Evolutionary conservation across 805 yeast genomes (phyloP).

Genomic region (Teunomyces panamensis): DNA sequence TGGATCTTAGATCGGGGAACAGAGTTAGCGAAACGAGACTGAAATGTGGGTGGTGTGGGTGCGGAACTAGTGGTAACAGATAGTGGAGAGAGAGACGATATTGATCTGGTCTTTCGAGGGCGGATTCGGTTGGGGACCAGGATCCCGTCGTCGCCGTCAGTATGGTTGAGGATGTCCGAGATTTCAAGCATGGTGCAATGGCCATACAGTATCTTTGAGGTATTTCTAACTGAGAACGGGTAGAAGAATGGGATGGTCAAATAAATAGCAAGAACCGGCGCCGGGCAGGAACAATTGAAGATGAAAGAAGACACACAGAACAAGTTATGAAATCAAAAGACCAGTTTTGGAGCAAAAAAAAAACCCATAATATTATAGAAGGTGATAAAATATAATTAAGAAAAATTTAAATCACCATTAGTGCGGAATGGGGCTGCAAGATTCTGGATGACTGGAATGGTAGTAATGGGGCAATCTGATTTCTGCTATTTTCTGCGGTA

Average conservation of each 20-base stretch:
- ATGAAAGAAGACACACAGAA: neutral
- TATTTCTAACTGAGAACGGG: neutral
- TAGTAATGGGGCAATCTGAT: neutral
- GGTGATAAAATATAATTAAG: conserved; percentile 1
- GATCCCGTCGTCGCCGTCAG: conserved; percentile 3
- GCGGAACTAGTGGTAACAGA: conserved; percentile 2
- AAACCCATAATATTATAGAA: conserved; percentile 1
- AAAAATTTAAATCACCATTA: neutral
- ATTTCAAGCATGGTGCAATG: conserved; percentile 15
- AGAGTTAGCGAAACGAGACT: neutral
- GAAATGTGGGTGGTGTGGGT: neutral
- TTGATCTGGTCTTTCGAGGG: neutral
- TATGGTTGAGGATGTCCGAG: conserved; percentile 16
- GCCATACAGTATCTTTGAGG: neutral
- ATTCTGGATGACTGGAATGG: neutral
- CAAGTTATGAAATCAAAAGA: conserved; percentile 1
- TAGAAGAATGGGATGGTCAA: neutral
- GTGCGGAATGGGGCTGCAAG: neutral
- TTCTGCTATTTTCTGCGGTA: neutral
- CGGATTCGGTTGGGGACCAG: neutral
- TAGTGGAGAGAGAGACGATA: conserved; percentile 5
- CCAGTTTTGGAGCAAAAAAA: conserved; percentile 1
- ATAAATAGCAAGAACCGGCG: neutral
- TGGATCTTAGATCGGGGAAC: conserved; percentile 14
- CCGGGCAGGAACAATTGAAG: neutral